phyloP scores from a whole-genome alignment of 2,329 filamentous ascomycete genomes.

The Paecilomyces dactylethromorphus region DNA sequence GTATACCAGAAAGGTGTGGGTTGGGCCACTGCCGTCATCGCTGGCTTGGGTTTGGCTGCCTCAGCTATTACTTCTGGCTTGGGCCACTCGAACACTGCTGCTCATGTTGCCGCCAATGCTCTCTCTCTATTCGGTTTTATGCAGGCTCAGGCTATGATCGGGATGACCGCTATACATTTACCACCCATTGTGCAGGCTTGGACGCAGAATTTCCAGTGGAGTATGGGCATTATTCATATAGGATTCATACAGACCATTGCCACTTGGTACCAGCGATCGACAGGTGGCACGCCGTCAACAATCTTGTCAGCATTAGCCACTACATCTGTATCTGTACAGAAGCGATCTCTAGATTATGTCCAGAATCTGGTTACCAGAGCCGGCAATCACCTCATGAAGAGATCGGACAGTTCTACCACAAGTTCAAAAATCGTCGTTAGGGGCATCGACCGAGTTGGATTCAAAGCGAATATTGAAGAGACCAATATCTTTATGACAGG shows the following conservation, averaged over 20 bases:
- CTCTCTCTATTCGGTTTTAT: slow-evolving; percentile 93
- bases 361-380: slow-evolving; percentile 20
- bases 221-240: slow-evolving; percentile 87
- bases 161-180: slow-evolving; percentile 71
- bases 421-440: slow-evolving; percentile 52
- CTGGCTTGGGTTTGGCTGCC: slow-evolving; percentile 72
- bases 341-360: slow-evolving; percentile 46
- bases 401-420: slow-evolving; percentile 52
- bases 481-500: slow-evolving; percentile 94
- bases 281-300: slow-evolving; percentile 75
- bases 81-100: slow-evolving; percentile 88
- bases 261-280: slow-evolving; percentile 93
- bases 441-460: slow-evolving; percentile 85
- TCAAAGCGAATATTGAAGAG: slow-evolving; percentile 73
- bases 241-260: slow-evolving; percentile 82
- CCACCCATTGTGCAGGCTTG: slow-evolving; percentile 86
- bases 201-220: slow-evolving; percentile 98
- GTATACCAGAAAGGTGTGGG: slow-evolving; percentile 84
- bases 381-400: slow-evolving; percentile 44
- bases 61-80: slow-evolving; percentile 85
- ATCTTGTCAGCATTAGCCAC: slow-evolving; percentile 67
- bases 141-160: slow-evolving; percentile 87
- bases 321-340: slow-evolving; percentile 79
- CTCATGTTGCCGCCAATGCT: slow-evolving; percentile 88
- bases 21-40: slow-evolving; percentile 83